A percentile compares a stretch with the other conserved stretches of the same genome.
Conservation (phyloP, 257 asterid genomes). For the Scutellaria barbata region DNA sequence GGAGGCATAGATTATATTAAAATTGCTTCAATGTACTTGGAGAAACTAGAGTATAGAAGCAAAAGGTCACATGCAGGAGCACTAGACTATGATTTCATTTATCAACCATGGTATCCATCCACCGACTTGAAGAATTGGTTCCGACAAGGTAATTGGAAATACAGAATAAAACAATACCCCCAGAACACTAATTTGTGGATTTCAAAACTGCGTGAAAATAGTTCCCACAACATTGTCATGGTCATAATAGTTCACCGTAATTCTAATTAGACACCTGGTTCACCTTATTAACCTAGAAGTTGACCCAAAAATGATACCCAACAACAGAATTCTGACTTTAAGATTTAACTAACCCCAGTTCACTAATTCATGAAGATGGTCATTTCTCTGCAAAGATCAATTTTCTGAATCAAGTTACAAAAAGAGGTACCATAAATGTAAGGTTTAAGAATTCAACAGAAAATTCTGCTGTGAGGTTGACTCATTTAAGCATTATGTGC, state of each 20-base stretch:
- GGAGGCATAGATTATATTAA: conserved; percentile 20
- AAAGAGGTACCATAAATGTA: background rate
- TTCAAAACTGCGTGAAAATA: conserved; percentile 6
- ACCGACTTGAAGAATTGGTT: background rate
- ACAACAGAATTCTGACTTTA: background rate
- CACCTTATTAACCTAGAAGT: background rate
- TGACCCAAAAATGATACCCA: conserved; percentile 8
- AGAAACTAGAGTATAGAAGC: background rate
- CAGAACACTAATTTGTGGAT: background rate
- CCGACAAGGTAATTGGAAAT: background rate
- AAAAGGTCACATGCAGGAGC: conserved; percentile 10
- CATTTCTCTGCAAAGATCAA: background rate
- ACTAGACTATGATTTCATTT: background rate
- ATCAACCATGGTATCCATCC: conserved; percentile 3
- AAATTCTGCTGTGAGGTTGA: conserved; percentile 11
- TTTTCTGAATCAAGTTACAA: background rate
- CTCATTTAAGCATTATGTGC: background rate
- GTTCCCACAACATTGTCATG: background rate
- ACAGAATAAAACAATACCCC: conserved; percentile 2
- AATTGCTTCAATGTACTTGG: background rate
- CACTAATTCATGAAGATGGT: background rate
- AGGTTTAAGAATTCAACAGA: background rate
- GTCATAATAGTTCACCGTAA: conserved; percentile 3
- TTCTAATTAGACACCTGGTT: conserved; percentile 16
- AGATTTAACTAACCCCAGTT: background rate